Percentiles rank a stretch among this genome's conserved stretches.
Evolutionary conservation across 1,139 yeast species (phyloP).

Genomic region (Suhomyces anneliseae): DNA sequence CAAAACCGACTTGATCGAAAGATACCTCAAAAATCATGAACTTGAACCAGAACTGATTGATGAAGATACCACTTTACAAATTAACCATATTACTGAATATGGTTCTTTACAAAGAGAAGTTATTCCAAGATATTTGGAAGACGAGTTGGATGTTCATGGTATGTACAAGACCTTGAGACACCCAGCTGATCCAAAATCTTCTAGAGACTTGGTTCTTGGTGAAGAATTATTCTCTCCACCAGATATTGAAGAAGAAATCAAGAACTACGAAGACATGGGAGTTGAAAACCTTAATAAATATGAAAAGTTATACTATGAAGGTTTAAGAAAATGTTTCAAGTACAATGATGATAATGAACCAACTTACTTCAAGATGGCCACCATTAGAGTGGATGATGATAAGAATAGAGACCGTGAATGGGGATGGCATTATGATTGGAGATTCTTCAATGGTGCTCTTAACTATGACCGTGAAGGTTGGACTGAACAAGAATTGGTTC

Average conservation of each 20-base stretch:
- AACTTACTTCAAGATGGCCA: conserved; percentile 21
- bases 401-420: conserved; percentile 25
- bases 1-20: conserved; percentile 12
- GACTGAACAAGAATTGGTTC: conserved; percentile 16
- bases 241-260: conserved; percentile 20
- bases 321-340: conserved; percentile 13
- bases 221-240: conserved; percentile 26
- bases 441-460: conserved; percentile 21
- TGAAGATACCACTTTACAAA: conserved; percentile 14
- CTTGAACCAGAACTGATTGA: conserved; percentile 12
- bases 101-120: conserved; percentile 19
- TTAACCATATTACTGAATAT: conserved; percentile 25
- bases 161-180: conserved; percentile 23
- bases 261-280: conserved; percentile 16
- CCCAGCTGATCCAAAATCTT: conserved; percentile 14
- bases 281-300: conserved; percentile 5
- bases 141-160: conserved; percentile 23
- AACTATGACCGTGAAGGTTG: conserved; percentile 18
- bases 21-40: conserved; percentile 11
- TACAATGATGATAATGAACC: conserved; percentile 17
- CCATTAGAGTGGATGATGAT: conserved; percentile 16
- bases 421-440: conserved; percentile 30
- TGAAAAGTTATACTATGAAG: conserved; percentile 15
- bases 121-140: conserved; percentile 20
- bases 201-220: conserved; percentile 21